Evolutionary conservation across 2,329 filamentous ascomycete species (phyloP), one percentile per base, ranked within the genome.

Genomic region (Cytospora chrysosperma): DNA sequence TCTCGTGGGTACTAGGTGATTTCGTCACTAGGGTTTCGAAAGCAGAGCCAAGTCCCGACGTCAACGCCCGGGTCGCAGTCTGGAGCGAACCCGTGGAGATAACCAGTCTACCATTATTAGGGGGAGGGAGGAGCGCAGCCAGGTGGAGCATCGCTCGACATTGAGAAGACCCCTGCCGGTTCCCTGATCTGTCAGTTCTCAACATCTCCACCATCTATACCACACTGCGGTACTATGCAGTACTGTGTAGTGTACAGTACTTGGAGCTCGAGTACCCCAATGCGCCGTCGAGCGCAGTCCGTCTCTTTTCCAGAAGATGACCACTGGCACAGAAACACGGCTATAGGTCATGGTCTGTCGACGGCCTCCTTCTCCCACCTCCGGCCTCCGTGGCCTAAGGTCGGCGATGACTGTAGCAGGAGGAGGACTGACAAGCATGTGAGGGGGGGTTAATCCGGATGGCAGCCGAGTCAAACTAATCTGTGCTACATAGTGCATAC

Each of bases 11-110:
- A 56, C 55, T 65, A 56, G 47, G 49, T 37, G 56, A 60, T 63
- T 63, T 63, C 64, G 64, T 60, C 19, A 43, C 40, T 62, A 60
- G 47, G 62, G 64, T 65, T 65, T 65, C 64, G n/a, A 59, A 51
- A 53, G 53, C 47, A 54, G 51, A 56, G 37, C 26, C 59, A 34
- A 56, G 54, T 10, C 8, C 30, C 30, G 30, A 8, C 8, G 4
- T 47, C 51, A 58, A 54, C 50, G 19, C 17, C 40, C 7, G 12
- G 8, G 40, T 40, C 34, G 56, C 43, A 55, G 56, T 63, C 59
- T 56, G 60, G 56, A 63, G 57, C 59, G 30, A 26, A 51, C 37
- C 50, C 56, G 43, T 63, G 63, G 51, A 62, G 56, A 56, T 47
- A 56, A 59, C 53, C 51, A 37, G 27, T 49, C 6, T 17, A 37